Evolutionary conservation across 225 moss, liverwort and hornwort genomes (phyloP).

Genomic region (Takakia lepidozioides): DNA sequence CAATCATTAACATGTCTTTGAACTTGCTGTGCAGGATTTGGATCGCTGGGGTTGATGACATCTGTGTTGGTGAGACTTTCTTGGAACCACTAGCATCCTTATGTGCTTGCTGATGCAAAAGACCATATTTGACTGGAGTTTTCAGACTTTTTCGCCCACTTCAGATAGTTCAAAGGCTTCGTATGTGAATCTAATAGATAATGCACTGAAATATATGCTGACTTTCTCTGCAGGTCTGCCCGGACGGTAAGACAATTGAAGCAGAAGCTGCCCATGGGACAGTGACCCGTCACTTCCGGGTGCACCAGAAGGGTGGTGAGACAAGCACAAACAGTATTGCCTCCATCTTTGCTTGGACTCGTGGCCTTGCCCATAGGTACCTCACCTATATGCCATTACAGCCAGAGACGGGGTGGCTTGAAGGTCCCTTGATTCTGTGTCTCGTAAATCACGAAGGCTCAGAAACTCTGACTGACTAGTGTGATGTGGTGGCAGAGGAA

Average conservation of each 20-base stretch:
- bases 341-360: conserved; percentile 95
- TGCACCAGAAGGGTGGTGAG: conserved; percentile 90
- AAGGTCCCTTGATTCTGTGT: too few species aligned
- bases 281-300: conserved; percentile 79
- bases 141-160: background rate
- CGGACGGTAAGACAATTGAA: conserved; percentile 87
- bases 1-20: background rate
- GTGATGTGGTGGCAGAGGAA: too few species aligned
- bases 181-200: background rate
- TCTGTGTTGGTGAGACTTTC: conserved; percentile 52
- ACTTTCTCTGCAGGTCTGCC: conserved; percentile 29
- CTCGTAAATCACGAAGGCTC: too few species aligned
- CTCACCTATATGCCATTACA: too few species aligned
- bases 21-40: conserved; percentile 52
- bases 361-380: conserved; percentile 70
- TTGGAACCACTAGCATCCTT: too few species aligned
- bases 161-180: background rate
- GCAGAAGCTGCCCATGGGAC: conserved; percentile 94
- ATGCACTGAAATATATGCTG: background rate
- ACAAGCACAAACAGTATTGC: conserved; percentile 96
- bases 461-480: too few species aligned
- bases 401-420: too few species aligned
- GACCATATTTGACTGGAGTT: background rate
- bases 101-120: background rate
- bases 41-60: conserved; percentile 94